Conservation (phyloP, 1,284 basidiomycete genomes). For the Apiotrichum montevideense region DNA sequence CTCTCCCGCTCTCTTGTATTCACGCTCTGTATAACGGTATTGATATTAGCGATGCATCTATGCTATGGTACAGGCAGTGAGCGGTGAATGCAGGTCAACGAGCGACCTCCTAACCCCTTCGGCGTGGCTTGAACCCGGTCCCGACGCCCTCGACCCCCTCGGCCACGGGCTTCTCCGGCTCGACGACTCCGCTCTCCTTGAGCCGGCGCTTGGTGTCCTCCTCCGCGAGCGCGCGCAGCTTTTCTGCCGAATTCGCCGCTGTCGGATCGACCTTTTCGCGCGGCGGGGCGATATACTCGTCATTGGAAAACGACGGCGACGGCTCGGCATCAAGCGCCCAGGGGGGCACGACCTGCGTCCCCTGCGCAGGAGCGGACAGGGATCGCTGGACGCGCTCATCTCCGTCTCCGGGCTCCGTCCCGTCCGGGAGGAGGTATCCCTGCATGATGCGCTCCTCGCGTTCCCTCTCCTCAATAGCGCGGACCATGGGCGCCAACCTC, state of each 20-base stretch:
- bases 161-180: not conserved
- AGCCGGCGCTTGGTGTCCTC: slow-evolving; percentile 40
- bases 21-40: slow-evolving; percentile 2
- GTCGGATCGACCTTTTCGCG: slow-evolving; percentile 29
- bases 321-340: slow-evolving; percentile 1
- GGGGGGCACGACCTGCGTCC: not conserved
- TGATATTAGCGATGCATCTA: slow-evolving; percentile 1
- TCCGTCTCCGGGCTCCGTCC: slow-evolving; percentile 4
- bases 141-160: slow-evolving; percentile 8
- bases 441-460: slow-evolving; percentile 39
- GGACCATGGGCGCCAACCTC: slow-evolving; percentile 22
- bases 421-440: slow-evolving; percentile 34
- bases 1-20: not conserved
- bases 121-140: slow-evolving; percentile 3
- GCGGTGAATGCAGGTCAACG: not conserved
- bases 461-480: slow-evolving; percentile 36
- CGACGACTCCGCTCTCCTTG: slow-evolving; percentile 22
- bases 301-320: not conserved
- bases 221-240: slow-evolving; percentile 35
- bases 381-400: not conserved
- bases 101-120: too few relatives aligned
- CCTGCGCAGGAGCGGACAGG: not conserved
- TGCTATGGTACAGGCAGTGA: not conserved
- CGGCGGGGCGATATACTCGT: slow-evolving; percentile 21
- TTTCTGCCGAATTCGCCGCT: slow-evolving; percentile 18